Base-by-base conservation (phyloP, 2,329 filamentous ascomycete genomes). In the Alternaria arbusti region DNA sequence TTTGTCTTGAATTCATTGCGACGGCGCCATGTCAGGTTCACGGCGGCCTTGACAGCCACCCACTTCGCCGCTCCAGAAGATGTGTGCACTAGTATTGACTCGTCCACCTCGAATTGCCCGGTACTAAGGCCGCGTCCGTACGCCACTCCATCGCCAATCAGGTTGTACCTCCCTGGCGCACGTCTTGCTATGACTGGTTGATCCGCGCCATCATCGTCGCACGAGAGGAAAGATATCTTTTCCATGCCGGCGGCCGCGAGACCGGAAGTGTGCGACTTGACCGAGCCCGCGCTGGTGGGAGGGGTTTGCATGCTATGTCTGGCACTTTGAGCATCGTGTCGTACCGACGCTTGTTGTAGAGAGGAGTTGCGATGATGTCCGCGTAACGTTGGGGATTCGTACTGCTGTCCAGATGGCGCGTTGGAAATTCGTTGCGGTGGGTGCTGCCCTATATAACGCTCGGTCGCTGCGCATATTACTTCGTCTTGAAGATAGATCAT, bases 1-100 rank as follows among this genome's bases (percentile, higher is more conserved):
- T 17, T 26, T 1, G 23, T n/a, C 1, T 8, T 26, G 0, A 0
- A 12, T 1, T 49, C 15, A 9, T 26, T 25, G 23, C 3, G 45
- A n/a, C 23, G 22, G 3, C 8, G 45, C 45, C 45, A 49, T 0
- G 45, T 26, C 3, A 47, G 12, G 3, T 47, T 6, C 2, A 47
- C 45, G 2, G 45, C 45, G 0, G 1, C 1, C 45, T 10, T 47
- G 9, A 26, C 44, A 25, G 8, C 9, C 6, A 25, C 22, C 22
- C 11, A 46, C 22, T 13, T 47, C 5, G 15, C 9, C 5, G 4
- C 0, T n/a, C 15, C 23, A 6, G 45, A 17, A 26, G 13, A 1
- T 0, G 8, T 23, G 7, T 17, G 15, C 3, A 47, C 45, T 1
- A 4, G 23, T 2, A 47, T 15, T 8, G 13, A 47, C 45, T 47